phyloP scores from a whole-genome alignment of 257 asterid genomes.

The Solanum rostratum region DNA sequence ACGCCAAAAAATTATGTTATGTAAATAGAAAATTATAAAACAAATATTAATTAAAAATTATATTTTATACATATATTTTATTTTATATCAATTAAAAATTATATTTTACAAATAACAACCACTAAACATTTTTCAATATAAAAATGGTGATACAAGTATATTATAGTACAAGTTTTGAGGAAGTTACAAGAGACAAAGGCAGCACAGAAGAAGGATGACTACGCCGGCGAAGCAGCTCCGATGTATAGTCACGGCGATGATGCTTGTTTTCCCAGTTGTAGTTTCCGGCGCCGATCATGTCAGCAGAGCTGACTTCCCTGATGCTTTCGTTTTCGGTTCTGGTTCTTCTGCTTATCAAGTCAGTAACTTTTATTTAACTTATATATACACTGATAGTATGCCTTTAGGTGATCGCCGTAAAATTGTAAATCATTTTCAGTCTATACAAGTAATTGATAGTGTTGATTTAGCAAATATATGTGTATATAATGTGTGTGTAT shows the following conservation, averaged over 20 bases:
- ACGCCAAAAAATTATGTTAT: no score
- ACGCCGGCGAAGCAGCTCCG: not conserved
- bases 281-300: not conserved
- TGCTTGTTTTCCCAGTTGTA: not conserved
- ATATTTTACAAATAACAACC: no score
- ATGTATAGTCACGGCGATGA: not conserved
- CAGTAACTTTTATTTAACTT: not conserved
- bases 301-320: constrained; percentile 9
- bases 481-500: no score
- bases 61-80: no score
- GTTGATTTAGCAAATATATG: not conserved
- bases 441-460: not conserved
- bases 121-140: no score
- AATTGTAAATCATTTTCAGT: not conserved
- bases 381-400: not conserved
- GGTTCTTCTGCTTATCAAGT: constrained; percentile 17
- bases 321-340: constrained; percentile 10
- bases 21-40: no score
- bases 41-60: no score
- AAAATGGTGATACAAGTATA: no score
- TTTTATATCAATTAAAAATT: no score
- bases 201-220: not conserved
- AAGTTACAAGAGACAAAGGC: no score
- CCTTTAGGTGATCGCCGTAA: not conserved
- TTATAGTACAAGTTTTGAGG: no score